These are phyloP conservation scores for Scenedesmus sp. DNA, from an alignment of 163 green algal genomes.

Conservation along the genomic window DNA sequence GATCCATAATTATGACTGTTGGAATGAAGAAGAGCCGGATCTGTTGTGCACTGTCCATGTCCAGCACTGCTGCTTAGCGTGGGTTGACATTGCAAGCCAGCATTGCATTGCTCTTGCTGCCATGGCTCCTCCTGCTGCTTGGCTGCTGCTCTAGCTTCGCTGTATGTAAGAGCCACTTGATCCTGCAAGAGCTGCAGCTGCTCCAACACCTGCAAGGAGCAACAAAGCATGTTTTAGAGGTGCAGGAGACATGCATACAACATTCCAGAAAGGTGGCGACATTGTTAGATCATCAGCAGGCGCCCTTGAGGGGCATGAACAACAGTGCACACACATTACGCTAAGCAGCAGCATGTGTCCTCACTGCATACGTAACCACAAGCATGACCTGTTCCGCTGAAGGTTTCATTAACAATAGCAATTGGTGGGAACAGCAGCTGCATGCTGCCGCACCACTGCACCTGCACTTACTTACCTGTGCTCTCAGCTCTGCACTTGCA, in stretches of 20 bases:
- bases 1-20: too few relatives aligned
- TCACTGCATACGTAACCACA: too few relatives aligned
- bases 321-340: too few relatives aligned
- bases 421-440: not conserved
- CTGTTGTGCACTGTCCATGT: not conserved
- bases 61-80: not conserved
- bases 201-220: not conserved
- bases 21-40: not conserved
- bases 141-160: slow-evolving; percentile 10
- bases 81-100: not conserved
- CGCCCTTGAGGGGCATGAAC: too few relatives aligned
- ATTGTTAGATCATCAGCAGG: too few relatives aligned
- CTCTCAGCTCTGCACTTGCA: not conserved
- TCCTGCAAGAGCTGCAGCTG: slow-evolving; percentile 5
- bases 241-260: too few relatives aligned
- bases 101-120: not conserved
- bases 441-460: not conserved
- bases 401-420: too few relatives aligned
- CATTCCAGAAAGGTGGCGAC: too few relatives aligned
- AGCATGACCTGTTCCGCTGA: too few relatives aligned
- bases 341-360: too few relatives aligned
- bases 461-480: not conserved
- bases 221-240: not conserved
- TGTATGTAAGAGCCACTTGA: slow-evolving; percentile 28
- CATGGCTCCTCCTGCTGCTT: not conserved